phyloP scores from a whole-genome alignment of 768 basidiomycete species.

The Termitomyces sp. region DNA sequence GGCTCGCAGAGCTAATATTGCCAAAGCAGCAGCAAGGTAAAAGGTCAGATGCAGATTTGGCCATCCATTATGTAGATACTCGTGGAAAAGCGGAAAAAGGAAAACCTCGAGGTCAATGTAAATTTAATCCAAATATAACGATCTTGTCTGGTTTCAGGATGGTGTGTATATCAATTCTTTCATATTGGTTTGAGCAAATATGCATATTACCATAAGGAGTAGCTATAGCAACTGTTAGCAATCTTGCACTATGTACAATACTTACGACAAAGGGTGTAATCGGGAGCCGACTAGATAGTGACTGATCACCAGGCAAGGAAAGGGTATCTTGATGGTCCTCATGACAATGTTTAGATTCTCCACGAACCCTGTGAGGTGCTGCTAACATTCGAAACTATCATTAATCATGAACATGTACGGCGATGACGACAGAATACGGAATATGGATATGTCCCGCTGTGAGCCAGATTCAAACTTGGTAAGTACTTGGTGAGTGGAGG shows the following conservation, averaged over 20 bases:
- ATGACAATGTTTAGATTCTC: neutral
- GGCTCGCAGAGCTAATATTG: conserved; percentile 56
- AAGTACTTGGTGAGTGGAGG: too few species aligned
- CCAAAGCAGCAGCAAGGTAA: conserved; percentile 17
- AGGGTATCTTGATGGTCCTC: neutral
- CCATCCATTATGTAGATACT: neutral
- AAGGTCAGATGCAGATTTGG: neutral
- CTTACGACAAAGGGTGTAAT: neutral
- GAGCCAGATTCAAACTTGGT: neutral
- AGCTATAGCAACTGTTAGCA: neutral
- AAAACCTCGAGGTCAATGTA: neutral
- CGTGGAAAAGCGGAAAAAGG: neutral
- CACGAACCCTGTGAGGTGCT: too few species aligned
- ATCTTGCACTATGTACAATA: neutral
- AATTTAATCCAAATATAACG: neutral
- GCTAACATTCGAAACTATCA: too few species aligned
- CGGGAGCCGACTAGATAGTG: neutral
- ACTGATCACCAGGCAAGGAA: neutral
- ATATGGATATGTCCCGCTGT: neutral
- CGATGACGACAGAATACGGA: too few species aligned
- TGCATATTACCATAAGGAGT: neutral
- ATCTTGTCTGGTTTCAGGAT: neutral
- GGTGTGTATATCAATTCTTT: neutral
- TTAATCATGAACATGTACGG: too few species aligned
- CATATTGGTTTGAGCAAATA: neutral